A percentile compares a stretch with the other conserved stretches of the same genome.
Conservation (phyloP, 306 rosid species). For the Corylus americana region DNA sequence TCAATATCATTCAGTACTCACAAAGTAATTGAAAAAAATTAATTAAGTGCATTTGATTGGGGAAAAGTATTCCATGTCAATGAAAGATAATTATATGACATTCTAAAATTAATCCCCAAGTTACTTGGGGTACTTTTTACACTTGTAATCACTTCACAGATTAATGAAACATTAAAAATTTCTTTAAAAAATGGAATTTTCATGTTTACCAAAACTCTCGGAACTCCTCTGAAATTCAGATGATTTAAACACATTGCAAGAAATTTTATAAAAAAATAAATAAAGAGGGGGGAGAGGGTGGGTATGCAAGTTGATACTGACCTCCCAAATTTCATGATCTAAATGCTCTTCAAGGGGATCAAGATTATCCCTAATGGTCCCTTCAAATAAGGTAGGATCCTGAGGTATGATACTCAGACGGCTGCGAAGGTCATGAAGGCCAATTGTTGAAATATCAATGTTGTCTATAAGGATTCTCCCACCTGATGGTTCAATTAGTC, state of each 20-base stretch:
- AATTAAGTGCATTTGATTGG: not conserved
- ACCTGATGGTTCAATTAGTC: constrained; percentile 73
- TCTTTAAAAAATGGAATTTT: not conserved
- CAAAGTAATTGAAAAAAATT: not conserved
- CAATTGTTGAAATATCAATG: constrained; percentile 67
- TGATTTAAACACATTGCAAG: not conserved
- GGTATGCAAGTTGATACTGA: constrained; percentile 33
- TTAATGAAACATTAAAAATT: not conserved
- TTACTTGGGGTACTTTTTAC: not conserved
- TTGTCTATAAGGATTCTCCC: constrained; percentile 85
- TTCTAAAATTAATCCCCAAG: not conserved
- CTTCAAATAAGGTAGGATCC: constrained; percentile 96
- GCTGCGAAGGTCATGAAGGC: constrained; percentile 92
- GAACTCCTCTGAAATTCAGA: not conserved
- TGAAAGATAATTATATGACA: not conserved
- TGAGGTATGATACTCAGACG: constrained; percentile 93
- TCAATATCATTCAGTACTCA: not conserved
- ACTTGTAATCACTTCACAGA: not conserved
- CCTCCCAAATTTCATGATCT: constrained; percentile 88
- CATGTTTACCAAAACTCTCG: not conserved
- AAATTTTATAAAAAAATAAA: not conserved
- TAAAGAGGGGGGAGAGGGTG: not conserved
- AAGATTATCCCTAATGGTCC: constrained; percentile 81
- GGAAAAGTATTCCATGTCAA: not conserved
- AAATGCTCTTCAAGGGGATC: constrained; percentile 91